These are phyloP conservation scores for Zopfia rhizophila DNA, from an alignment of 2,329 filamentous ascomycete genomes.

Conservation along the genomic window DNA sequence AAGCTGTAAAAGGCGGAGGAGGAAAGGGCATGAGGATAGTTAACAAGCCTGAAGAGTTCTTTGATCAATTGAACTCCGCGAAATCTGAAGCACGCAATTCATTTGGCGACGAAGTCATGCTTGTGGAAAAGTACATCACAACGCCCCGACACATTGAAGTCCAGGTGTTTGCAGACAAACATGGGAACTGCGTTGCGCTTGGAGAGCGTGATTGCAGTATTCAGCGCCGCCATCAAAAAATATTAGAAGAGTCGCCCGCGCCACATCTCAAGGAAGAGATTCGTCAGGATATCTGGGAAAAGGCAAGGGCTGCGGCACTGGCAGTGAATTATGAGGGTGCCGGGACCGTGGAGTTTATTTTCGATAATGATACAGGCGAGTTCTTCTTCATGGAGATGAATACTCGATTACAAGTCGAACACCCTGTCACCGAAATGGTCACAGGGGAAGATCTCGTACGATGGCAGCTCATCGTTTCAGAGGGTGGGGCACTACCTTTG, in stretches of 20 bases:
- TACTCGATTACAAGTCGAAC: conserved; percentile 92
- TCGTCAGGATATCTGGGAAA: conserved; percentile 72
- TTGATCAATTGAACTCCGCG: conserved; percentile 69
- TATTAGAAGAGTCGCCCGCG: conserved; percentile 73
- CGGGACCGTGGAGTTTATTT: conserved; percentile 75
- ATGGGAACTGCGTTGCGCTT: conserved; percentile 71
- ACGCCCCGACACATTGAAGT: conserved; percentile 74
- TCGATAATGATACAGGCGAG: conserved; percentile 72
- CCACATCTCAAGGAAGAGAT: conserved; percentile 69
- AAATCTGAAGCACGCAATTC: conserved; percentile 72
- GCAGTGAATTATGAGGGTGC: conserved; percentile 74
- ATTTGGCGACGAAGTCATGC: conserved; percentile 73
- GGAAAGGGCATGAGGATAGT: conserved; percentile 78
- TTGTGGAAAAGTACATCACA: conserved; percentile 75
- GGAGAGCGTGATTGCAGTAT: conserved; percentile 75
- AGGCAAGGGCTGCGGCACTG: conserved; percentile 70
- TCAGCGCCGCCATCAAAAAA: conserved; percentile 73
- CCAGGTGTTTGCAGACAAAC: conserved; percentile 73
- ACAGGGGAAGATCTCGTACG: conserved; percentile 84
- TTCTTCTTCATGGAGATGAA: conserved; percentile 81
- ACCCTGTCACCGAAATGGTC: conserved; percentile 88
- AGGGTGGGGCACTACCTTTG: conserved; percentile 73
- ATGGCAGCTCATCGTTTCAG: conserved; percentile 92
- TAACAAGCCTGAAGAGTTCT: conserved; percentile 66
- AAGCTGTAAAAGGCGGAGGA: conserved; percentile 72